Evolutionary conservation across 176 grass and related monocot genomes (phyloP), one percentile per base, ranked within the genome.

Genomic region (Urochloa ruziziensis): DNA sequence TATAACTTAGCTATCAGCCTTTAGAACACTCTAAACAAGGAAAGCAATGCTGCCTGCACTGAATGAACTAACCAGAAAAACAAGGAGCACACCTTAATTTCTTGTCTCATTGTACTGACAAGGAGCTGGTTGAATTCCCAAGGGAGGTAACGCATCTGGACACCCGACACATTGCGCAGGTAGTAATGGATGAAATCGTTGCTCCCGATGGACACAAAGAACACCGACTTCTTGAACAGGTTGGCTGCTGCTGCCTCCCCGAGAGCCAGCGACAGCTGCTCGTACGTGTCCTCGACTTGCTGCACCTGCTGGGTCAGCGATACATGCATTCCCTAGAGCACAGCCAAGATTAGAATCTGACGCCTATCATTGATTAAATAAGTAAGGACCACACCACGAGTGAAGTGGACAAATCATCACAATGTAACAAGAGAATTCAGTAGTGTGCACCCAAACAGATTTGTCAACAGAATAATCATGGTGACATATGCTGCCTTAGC

Each of bases 151-250:
- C 85, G 88, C 51, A 87, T 87, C 80, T 91, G 91, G 15, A 93
- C 80, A 5, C 84, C 87, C 0, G 91, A 93, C 40, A 83, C 82
- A 71, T 93, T 96, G 51, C 86, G 74, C 62, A 93, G 64, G 39
- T 96, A 93, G 82, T 91, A 96, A 73, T 96, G 94, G 71, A 93
- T 96, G 62, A 93, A 96, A 68, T 96, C 88, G 21, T 96, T 96
- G 72, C 86, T 91, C 54, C 94, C 91, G 23, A 96, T 93, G 0
- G 94, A 93, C 30, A 93, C 74, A 40, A 93, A 96, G 77, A 96
- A 96, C 49, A 93, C 69, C 6, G 84, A 93, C 67, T 67, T 93
- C 65, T 34, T 81, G 79, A 96, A 88, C 14, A 91, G 57, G 73
- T 96, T 74, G 4, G 74, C 84, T 5, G 83, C 88, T 1, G 88